These are phyloP conservation scores for Aspergillus sp. DNA, from an alignment of 2,329 filamentous ascomycete species.

Conservation along the genomic window DNA sequence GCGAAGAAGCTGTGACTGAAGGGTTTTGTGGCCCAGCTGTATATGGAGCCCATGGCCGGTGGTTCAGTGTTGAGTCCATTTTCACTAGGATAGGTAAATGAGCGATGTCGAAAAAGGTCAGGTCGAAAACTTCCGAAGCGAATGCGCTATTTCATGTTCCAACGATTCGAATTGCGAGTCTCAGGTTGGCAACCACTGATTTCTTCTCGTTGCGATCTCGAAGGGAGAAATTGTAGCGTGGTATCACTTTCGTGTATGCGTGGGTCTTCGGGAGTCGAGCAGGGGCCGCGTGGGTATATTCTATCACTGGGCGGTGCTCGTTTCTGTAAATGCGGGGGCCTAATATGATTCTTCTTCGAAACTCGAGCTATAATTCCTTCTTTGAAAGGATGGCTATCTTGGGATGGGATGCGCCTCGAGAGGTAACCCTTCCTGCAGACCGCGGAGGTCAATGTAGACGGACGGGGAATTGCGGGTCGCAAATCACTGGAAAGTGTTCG, in stretches of 20 bases:
- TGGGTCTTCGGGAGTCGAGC: neutral
- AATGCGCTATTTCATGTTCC: conserved; percentile 30
- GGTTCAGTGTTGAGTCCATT: conserved; percentile 44
- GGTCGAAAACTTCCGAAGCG: neutral
- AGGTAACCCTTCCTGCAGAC: neutral
- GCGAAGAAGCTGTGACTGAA: conserved; percentile 32
- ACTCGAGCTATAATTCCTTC: neutral
- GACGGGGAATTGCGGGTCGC: neutral
- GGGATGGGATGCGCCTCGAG: conserved; percentile 3
- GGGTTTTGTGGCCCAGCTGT: conserved; percentile 36
- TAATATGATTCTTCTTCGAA: neutral
- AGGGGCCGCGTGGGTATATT: neutral
- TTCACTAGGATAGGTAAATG: neutral
- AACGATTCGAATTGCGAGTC: neutral
- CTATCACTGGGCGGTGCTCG: neutral
- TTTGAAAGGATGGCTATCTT: neutral
- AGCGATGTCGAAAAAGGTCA: neutral
- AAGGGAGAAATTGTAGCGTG: neutral
- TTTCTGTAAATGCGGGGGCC: neutral
- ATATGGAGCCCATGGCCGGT: conserved; percentile 46
- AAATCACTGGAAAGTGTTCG: neutral
- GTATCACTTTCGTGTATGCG: neutral
- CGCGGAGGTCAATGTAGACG: neutral
- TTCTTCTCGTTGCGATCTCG: neutral
- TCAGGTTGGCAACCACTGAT: neutral